phyloP scores from a whole-genome alignment of 768 basidiomycete genomes.

The Leccinum truebloodii region DNA sequence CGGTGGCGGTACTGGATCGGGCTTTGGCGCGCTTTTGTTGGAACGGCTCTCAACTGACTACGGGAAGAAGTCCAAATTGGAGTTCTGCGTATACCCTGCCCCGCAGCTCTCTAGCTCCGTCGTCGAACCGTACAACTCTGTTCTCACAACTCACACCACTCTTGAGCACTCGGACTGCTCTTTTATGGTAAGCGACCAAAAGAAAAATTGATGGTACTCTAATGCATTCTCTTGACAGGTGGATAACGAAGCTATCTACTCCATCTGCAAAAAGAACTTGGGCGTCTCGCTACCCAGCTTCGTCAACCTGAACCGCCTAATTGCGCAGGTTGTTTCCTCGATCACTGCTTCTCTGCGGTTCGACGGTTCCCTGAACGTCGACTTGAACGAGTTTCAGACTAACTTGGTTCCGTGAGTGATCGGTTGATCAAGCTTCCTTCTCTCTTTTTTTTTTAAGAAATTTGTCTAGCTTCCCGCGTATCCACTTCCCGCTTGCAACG shows the following conservation, averaged over 20 bases:
- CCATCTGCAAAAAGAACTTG: constrained; percentile 97
- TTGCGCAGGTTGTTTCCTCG: constrained; percentile 98
- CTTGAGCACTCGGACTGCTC: constrained; percentile 99
- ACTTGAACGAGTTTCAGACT: constrained; percentile 98
- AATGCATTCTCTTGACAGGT: constrained; percentile 50
- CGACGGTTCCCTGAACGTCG: constrained; percentile 96
- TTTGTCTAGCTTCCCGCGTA: constrained; percentile 81
- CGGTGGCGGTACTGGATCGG: constrained; percentile 99
- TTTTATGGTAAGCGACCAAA: constrained; percentile 74
- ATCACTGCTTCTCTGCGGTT: constrained; percentile 97
- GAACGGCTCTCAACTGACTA: constrained; percentile 98
- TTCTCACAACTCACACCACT: constrained; percentile 97
- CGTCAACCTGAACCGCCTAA: constrained; percentile 92
- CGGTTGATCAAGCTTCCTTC: neutral
- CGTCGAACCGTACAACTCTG: constrained; percentile 98
- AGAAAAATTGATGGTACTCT: constrained; percentile 1
- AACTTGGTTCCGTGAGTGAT: constrained; percentile 90
- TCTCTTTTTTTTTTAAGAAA: constrained; percentile 3
- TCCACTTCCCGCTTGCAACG: constrained; percentile 97
- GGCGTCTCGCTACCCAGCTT: constrained; percentile 85
- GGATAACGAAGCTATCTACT: constrained; percentile 99
- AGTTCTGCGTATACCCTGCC: constrained; percentile 97
- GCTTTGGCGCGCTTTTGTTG: constrained; percentile 95
- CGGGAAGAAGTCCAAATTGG: constrained; percentile 98
- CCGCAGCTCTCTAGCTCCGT: constrained; percentile 94